Base-by-base conservation (phyloP, 306 rosid species). In the Vigna trinervia region DNA sequence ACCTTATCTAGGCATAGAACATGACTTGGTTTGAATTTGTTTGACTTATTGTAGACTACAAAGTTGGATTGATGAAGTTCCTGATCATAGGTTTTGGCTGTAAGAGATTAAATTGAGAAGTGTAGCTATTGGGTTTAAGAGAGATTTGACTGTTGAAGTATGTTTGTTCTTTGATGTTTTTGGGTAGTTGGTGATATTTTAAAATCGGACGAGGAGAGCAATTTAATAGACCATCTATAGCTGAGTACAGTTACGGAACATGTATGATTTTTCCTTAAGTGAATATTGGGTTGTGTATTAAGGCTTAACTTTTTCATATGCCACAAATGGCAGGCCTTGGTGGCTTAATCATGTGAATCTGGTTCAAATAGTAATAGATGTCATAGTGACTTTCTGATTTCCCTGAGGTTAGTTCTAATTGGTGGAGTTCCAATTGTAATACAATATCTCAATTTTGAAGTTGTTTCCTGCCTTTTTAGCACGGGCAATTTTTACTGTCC, bases 361-460 rank as follows among this genome's bases (percentile, higher is more conserved):
- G 58, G 60, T 73, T 67, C n/a, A n/a, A 14, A 53, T 78, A 57
- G 20, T 73, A 14, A 4, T 50, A 50, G 60, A 22, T 30, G 45
- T 73, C 62, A 39, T 47, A 10, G 58, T 17, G 43, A 22, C 54
- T 11, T 73, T 66, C 26, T 78, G 51, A 69, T 45, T 45, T 32
- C 36, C 13, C 22, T 14, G 39, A 68, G 62, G 41, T 74, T 74
- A 34, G 70, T 69, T 68, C 50, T 22, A 38, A 34, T 61, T 67
- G 12, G 69, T 62, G 22, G 63, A 45, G 75, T 77, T 71, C 39
- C 75, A 36, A 11, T 36, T 6, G 56, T 19, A 14, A 26, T 5
- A 9, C 46, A 47, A 74, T 74, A 56, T 74, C 41, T 62, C 52
- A 73, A 66, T 41, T 58, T 78, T 62, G 73, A 73, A 77, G 57